phyloP scores from a whole-genome alignment of 2,329 filamentous ascomycete species.

The Pleochaeta shiraiana region DNA sequence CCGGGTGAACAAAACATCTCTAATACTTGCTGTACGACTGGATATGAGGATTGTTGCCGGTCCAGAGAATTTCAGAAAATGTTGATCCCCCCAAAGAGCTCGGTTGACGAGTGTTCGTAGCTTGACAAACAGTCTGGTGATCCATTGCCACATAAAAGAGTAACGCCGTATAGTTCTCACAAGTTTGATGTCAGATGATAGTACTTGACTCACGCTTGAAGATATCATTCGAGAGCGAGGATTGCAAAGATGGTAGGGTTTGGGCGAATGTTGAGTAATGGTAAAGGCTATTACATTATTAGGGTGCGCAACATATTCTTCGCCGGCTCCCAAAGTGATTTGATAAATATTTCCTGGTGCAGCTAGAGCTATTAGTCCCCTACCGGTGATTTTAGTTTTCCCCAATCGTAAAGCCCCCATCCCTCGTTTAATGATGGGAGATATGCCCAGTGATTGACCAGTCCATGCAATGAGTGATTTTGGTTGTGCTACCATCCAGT shows the following conservation, averaged over 20 bases:
- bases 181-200: slow-evolving; percentile 59
- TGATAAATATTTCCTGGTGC: slow-evolving; percentile 83
- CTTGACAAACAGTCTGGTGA: slow-evolving; percentile 31
- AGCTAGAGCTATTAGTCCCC: slow-evolving; percentile 65
- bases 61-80: slow-evolving; percentile 80
- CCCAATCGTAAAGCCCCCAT: slow-evolving; percentile 80
- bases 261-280: slow-evolving; percentile 44
- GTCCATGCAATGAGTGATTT: slow-evolving; percentile 92
- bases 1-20: slow-evolving; percentile 27
- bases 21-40: slow-evolving; percentile 58
- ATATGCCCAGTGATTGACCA: slow-evolving; percentile 59
- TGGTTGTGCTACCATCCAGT: slow-evolving; percentile 85
- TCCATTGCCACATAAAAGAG: slow-evolving; percentile 49
- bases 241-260: slow-evolving; percentile 73
- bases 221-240: slow-evolving; percentile 41
- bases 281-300: slow-evolving; percentile 85
- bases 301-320: slow-evolving; percentile 82
- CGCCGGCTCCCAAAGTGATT: slow-evolving; percentile 55
- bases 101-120: not conserved
- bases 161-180: slow-evolving; percentile 47
- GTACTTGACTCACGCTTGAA: not conserved
- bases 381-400: slow-evolving; percentile 67
- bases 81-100: slow-evolving; percentile 74
- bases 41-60: slow-evolving; percentile 74
- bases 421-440: slow-evolving; percentile 50